A percentile compares a stretch with the other conserved stretches of the same genome.
These are phyloP conservation scores for Tagetes patula DNA, from an alignment of 129 eudicot genomes.

Conservation along the genomic window DNA sequence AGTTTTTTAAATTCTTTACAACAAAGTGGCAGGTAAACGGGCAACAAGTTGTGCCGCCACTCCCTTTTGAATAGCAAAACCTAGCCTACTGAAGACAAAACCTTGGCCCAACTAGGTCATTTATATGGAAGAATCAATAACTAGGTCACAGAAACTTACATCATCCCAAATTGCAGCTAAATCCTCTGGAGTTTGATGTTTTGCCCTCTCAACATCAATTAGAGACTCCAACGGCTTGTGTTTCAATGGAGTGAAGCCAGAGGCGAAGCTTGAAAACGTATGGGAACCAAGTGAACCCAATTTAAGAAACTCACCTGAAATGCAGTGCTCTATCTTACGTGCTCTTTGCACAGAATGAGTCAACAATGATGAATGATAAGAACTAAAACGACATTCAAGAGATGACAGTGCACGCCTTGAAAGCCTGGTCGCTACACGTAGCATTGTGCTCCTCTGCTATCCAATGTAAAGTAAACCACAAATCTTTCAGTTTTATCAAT, in stretches of 20 bases:
- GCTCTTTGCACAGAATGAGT: conserved; percentile 31
- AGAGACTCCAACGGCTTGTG: conserved; percentile 70
- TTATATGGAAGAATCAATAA: conserved; percentile 7
- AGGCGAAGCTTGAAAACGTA: conserved; percentile 59
- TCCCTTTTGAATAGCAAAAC: too few species aligned
- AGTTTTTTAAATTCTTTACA: too few species aligned
- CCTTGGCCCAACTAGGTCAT: background rate
- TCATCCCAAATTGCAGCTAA: conserved; percentile 84
- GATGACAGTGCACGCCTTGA: conserved; percentile 41
- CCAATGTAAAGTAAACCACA: background rate
- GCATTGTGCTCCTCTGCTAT: conserved; percentile 57
- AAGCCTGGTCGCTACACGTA: conserved; percentile 36
- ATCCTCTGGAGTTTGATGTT: conserved; percentile 61
- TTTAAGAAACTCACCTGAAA: conserved; percentile 45
- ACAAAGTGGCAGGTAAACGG: too few species aligned
- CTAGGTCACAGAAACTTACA: conserved; percentile 39
- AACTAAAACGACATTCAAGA: background rate
- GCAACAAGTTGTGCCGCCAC: too few species aligned
- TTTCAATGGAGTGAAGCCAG: conserved; percentile 77
- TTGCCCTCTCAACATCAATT: conserved; percentile 69
- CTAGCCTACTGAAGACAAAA: too few species aligned
- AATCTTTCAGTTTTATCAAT: background rate
- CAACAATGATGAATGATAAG: conserved; percentile 26
- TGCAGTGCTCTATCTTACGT: conserved; percentile 13
- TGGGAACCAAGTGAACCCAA: conserved; percentile 42